Conservation (phyloP, 331 rosid species). For the Acacia concinna region DNA sequence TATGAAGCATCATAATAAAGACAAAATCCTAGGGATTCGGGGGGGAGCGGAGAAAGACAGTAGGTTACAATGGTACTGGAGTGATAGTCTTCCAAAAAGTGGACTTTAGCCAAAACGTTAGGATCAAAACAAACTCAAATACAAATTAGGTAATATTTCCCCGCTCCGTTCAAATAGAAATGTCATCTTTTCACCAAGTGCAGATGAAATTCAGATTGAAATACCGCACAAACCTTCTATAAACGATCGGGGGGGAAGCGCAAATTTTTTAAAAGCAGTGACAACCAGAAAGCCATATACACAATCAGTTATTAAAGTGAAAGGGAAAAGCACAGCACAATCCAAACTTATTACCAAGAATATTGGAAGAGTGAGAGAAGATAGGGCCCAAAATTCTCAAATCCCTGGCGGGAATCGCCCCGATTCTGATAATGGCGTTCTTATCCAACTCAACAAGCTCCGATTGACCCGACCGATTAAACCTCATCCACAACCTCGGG, state of each 20-base stretch:
- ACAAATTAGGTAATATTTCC: background rate
- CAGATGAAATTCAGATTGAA: background rate
- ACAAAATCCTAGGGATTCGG: background rate
- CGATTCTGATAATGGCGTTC: conserved; percentile 56
- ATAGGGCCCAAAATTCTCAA: conserved; percentile 68
- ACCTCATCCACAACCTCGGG: conserved; percentile 68
- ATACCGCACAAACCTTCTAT: background rate
- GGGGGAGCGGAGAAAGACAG: background rate
- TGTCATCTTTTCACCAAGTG: background rate
- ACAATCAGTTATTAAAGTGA: background rate
- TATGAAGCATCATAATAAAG: background rate
- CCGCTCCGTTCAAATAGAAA: background rate
- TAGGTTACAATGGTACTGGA: background rate
- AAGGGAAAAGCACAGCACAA: background rate
- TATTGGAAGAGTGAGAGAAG: conserved; percentile 72
- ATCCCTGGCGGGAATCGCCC: conserved; percentile 65
- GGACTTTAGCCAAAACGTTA: background rate
- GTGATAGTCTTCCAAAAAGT: background rate
- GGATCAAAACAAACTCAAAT: background rate
- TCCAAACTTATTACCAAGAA: conserved; percentile 42
- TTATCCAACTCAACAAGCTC: conserved; percentile 65
- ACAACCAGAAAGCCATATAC: background rate
- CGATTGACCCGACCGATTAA: conserved; percentile 52
- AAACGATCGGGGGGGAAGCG: no score
- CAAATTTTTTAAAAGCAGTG: background rate